Evolutionary conservation across 192 early-diverging fungal genomes (phyloP).

Genomic region (Coemansia sp.): DNA sequence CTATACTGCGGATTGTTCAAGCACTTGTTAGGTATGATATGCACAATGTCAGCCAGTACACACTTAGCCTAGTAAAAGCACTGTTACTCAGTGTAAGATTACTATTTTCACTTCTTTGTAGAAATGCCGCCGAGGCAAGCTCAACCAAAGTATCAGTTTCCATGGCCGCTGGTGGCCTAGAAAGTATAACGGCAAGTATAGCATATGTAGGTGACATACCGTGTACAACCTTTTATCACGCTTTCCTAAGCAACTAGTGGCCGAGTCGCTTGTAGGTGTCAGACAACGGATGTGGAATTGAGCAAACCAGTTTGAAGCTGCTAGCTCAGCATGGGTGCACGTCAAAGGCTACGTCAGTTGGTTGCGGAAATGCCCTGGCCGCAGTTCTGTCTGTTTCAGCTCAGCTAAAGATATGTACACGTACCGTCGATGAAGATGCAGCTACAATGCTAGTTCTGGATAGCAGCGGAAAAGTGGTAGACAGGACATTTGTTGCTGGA

Average conservation of each 20-base stretch:
- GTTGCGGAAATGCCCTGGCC: conserved; percentile 26
- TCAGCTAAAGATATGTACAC: conserved; percentile 31
- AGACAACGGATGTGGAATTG: conserved; percentile 33
- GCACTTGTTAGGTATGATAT: conserved; percentile 26
- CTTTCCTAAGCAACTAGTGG: not conserved
- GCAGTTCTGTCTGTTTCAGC: conserved; percentile 26
- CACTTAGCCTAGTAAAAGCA: not conserved
- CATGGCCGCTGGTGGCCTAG: conserved; percentile 17
- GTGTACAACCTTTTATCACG: not conserved
- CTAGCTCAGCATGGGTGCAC: conserved; percentile 28
- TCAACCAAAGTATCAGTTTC: conserved; percentile 25
- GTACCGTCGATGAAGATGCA: conserved; percentile 4
- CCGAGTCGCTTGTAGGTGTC: conserved; percentile 16
- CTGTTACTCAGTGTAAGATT: not conserved
- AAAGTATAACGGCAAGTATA: conserved; percentile 30
- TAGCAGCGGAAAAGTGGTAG: not conserved
- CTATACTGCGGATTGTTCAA: conserved; percentile 32
- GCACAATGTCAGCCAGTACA: not conserved
- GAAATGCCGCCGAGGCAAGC: conserved; percentile 23
- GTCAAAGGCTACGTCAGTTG: conserved; percentile 13
- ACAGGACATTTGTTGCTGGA: conserved; percentile 17
- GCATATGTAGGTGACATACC: not conserved
- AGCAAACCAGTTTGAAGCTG: conserved; percentile 7
- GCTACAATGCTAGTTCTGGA: conserved; percentile 26
- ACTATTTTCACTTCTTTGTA: not conserved